Conservation (phyloP, 768 basidiomycete genomes). For the Russula earlei region DNA sequence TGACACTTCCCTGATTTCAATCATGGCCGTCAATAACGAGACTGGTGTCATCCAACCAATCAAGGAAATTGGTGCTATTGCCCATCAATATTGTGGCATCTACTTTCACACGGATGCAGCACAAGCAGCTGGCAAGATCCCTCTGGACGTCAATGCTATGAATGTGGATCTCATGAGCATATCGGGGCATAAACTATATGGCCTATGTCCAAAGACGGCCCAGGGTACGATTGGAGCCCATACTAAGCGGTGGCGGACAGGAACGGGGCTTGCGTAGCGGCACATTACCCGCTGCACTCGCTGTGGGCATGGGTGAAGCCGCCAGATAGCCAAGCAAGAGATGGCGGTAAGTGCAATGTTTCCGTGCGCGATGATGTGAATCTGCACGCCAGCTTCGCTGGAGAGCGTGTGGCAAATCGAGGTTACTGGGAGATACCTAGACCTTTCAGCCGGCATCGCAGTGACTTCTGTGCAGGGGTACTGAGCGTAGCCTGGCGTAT, state of each 20-base stretch:
- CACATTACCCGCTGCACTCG: constrained; percentile 82
- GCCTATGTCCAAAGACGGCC: constrained; percentile 92
- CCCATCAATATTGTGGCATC: constrained; percentile 80
- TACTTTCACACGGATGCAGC: constrained; percentile 98
- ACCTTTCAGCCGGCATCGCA: constrained; percentile 40
- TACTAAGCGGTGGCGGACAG: constrained; percentile 93
- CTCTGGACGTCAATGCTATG: constrained; percentile 88
- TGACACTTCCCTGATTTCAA: constrained; percentile 87
- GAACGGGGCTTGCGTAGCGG: constrained; percentile 92
- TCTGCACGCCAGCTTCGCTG: constrained; percentile 23
- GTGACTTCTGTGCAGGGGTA: constrained; percentile 88
- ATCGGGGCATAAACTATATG: constrained; percentile 96
- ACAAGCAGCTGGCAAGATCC: constrained; percentile 88
- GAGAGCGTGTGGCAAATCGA: constrained; percentile 24
- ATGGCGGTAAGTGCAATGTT: constrained; percentile 66
- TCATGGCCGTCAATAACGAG: constrained; percentile 99
- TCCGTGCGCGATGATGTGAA: constrained; percentile 27
- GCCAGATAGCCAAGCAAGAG: constrained; percentile 86
- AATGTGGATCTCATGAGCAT: constrained; percentile 95
- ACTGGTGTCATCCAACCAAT: constrained; percentile 97
- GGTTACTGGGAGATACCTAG: constrained; percentile 42
- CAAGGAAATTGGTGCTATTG: constrained; percentile 83
- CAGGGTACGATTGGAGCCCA: constrained; percentile 87
- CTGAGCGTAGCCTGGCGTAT: constrained; percentile 42
- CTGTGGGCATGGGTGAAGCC: constrained; percentile 91